Evolutionary conservation across 495 filamentous ascomycete species (phyloP).

Genomic region (Neurospora hispaniola): DNA sequence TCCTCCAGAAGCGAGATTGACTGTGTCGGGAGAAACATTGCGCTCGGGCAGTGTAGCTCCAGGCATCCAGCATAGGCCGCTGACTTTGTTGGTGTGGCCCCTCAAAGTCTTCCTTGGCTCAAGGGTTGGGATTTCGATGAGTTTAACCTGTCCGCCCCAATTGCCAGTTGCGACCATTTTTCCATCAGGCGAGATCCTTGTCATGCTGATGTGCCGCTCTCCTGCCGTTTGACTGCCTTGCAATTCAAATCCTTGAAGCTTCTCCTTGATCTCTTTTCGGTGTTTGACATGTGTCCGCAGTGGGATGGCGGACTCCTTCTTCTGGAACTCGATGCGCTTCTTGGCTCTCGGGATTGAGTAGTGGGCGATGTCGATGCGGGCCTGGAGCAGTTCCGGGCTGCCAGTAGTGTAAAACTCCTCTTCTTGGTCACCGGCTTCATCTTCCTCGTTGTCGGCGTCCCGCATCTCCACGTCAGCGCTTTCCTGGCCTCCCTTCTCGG

Average conservation of each 20-base stretch:
- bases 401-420: conserved; percentile 96
- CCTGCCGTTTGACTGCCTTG: conserved; percentile 88
- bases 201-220: conserved; percentile 81
- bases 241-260: conserved; percentile 71
- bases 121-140: conserved; percentile 74
- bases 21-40: conserved; percentile 56
- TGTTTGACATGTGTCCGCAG: conserved; percentile 84
- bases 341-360: conserved; percentile 81
- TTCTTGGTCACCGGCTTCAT: conserved; percentile 60
- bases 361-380: conserved; percentile 69
- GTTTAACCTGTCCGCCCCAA: conserved; percentile 78
- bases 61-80: conserved; percentile 85
- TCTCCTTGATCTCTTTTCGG: conserved; percentile 79
- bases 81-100: conserved; percentile 78
- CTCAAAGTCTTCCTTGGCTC: conserved; percentile 62
- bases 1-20: conserved; percentile 85
- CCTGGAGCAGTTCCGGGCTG: conserved; percentile 58
- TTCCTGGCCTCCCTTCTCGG: conserved; percentile 46
- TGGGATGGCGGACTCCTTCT: conserved; percentile 67
- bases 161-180: conserved; percentile 79
- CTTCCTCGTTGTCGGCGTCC: conserved; percentile 58
- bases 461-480: conserved; percentile 50
- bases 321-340: conserved; percentile 61
- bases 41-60: conserved; percentile 61
- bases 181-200: conserved; percentile 79